Evolutionary conservation across 2,329 filamentous ascomycete genomes (phyloP).

Genomic region (Aspergillus felis): DNA sequence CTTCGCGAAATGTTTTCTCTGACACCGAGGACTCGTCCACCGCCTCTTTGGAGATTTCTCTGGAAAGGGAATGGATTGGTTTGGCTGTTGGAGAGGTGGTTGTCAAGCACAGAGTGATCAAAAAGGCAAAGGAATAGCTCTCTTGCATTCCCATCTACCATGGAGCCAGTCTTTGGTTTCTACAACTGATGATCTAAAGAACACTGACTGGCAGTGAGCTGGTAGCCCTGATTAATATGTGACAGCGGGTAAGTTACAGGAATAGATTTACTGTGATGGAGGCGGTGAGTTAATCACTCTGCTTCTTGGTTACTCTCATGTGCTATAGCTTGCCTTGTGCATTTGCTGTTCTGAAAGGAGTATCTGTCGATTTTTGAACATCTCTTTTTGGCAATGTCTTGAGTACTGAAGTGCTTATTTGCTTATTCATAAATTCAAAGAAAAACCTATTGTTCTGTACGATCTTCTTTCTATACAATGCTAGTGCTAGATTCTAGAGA

Average conservation of each 20-base stretch:
- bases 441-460: not conserved
- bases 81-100: not conserved
- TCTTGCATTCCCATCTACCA: not conserved
- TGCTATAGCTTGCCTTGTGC: not conserved
- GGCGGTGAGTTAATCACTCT: not conserved
- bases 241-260: not conserved
- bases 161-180: not conserved
- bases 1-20: not conserved
- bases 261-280: not conserved
- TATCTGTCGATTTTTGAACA: not conserved
- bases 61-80: conserved; percentile 18
- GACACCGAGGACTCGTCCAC: not conserved
- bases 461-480: not conserved
- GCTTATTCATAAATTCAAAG: no score
- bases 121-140: not conserved
- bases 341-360: not conserved
- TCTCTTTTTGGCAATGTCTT: not conserved
- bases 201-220: no score
- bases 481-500: not conserved
- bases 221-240: no score
- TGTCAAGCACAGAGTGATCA: not conserved
- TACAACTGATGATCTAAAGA: not conserved
- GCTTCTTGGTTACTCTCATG: not conserved
- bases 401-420: no score
- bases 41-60: conserved; percentile 5